Evolutionary conservation across 1,284 basidiomycete species (phyloP), one percentile per base, ranked within the genome.

Genomic region (Cryptococcus deneoformans): DNA sequence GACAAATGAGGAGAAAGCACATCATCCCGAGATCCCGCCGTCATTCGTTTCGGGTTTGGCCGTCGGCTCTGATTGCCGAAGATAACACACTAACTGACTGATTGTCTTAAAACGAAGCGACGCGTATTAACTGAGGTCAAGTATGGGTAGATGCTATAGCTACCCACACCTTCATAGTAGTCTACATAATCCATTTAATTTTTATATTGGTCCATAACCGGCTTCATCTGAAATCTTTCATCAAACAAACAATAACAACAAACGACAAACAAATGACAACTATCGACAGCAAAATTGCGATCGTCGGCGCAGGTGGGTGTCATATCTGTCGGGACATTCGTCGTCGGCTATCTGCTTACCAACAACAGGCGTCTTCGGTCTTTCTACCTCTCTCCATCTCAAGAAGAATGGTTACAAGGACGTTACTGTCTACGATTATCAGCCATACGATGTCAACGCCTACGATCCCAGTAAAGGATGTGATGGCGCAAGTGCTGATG

Each of bases 401-500:
- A 43, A n/a, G 37, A 47, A 53, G 12, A 36, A 34, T 43, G 67
- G 67, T 12, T 68, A 68, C 59, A 60, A 48, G 38, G 53, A 68
- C 45, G 62, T 68, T 11, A 66, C 64, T 4, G 61, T 68, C 0
- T 61, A 58, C 43, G 66, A 68, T 37, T 53, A 58, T 38, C 66
- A 66, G 43, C 61, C 62, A 9, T 68, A 64, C 36, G 48, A 64
- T 43, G 47, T 60, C 29, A 64, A 60, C 29, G 50, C 52, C 6
- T 68, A 64, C 43, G 46, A 64, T 43, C 64, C 66, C 11, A 43
- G 46, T 6, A 34, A 60, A 29, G 63, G 66, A 14, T 68, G 66
- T 55, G 66, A 68, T 46, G 61, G 54, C 2, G 66, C 66, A 3
- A 62, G 60, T 24, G 62, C 66, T 8, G 66, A 68, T 58, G 58